A percentile compares a stretch with the other conserved stretches of the same genome.
Conservation (phyloP, 768 basidiomycete genomes). For the Leccinum incarnatum region DNA sequence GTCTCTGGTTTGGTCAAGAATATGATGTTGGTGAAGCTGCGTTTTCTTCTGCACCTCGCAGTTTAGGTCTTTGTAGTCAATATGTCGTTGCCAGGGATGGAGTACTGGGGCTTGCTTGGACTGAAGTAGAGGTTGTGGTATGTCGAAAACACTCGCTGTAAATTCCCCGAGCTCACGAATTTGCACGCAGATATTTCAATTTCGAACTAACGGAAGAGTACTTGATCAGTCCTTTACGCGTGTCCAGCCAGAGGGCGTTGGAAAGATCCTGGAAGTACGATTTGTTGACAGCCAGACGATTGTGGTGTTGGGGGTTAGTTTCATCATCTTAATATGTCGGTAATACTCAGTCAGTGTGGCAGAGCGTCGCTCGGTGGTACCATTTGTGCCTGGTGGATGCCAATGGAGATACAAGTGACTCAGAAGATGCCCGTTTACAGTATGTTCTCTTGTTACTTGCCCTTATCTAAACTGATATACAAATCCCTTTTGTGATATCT, state of each 20-base stretch:
- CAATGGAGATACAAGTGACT: slow-evolving; percentile 7
- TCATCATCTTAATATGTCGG: background rate
- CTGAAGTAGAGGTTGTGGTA: slow-evolving; percentile 34
- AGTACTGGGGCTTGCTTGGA: slow-evolving; percentile 48
- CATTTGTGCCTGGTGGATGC: slow-evolving; percentile 12
- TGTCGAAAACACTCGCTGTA: background rate
- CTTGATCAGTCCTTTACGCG: slow-evolving; percentile 4
- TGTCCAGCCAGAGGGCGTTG: slow-evolving; percentile 20
- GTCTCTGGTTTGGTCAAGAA: slow-evolving; percentile 26
- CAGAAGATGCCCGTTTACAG: slow-evolving; percentile 16
- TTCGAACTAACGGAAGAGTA: slow-evolving; percentile 5
- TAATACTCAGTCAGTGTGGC: slow-evolving; percentile 3
- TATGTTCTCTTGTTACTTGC: slow-evolving; percentile 7
- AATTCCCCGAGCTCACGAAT: background rate
- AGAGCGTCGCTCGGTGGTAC: slow-evolving; percentile 23
- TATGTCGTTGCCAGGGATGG: slow-evolving; percentile 25
- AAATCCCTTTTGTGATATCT: slow-evolving; percentile 2
- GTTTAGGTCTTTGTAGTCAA: slow-evolving; percentile 16
- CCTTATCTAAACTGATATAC: slow-evolving; percentile 5
- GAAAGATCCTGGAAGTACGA: slow-evolving; percentile 20
- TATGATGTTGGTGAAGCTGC: slow-evolving; percentile 15
- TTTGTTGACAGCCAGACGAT: slow-evolving; percentile 23
- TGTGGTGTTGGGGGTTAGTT: slow-evolving; percentile 27
- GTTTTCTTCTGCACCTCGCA: slow-evolving; percentile 13
- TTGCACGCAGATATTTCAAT: slow-evolving; percentile 20